Evolutionary conservation across 2,329 filamentous ascomycete genomes (phyloP), one percentile per base, ranked within the genome.

Genomic region (Falciphora oryzae): DNA sequence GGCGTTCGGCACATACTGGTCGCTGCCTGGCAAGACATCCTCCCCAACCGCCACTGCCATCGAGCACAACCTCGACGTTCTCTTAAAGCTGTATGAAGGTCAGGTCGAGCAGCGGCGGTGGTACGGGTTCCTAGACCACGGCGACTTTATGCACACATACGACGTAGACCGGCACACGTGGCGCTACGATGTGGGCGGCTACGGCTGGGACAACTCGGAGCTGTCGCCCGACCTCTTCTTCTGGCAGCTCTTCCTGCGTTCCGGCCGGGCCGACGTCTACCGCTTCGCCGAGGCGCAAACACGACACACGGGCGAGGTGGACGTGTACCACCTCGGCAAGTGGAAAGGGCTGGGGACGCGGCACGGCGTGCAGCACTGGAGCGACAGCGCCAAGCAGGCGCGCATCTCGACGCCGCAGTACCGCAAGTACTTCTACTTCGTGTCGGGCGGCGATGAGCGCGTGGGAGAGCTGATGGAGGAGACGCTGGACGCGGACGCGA

Each of bases 141-240:
- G 86, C 2, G 86, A 89, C 67, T 78, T 88, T 57, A 85, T 85
- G 78, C 86, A 89, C 68, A 83, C 84, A 0, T 88, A 88, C 66
- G 85, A 89, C 62, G 67, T 71, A 0, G 81, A 87, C 70, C 76
- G 85, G 5, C 85, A 88, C 67, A 78, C 77, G 0, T 89, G 86
- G 86, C 79, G 84, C 1, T 88, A 88, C 65, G 86, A 89, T 59
- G 72, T 88, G 25, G 86, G 86, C 4, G 86, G 86, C 0, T 88
- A 85, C 65, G 85, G 84, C 0, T 88, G 86, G 86, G 85, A 88
- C 61, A 88, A 88, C 69, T 85, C 83, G 0, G 85, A 89, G 70
- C 76, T 89, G 0, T 88, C 85, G 0, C 83, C 86, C 0, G 85
- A 88, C 68, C 72, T 88, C 2, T 88, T 83, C 74, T 81, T 88